Percentiles rank a stretch among this genome's conserved stretches.
Evolutionary conservation across 2,329 filamentous ascomycete species (phyloP).

Genomic region (Fusarium secorum): DNA sequence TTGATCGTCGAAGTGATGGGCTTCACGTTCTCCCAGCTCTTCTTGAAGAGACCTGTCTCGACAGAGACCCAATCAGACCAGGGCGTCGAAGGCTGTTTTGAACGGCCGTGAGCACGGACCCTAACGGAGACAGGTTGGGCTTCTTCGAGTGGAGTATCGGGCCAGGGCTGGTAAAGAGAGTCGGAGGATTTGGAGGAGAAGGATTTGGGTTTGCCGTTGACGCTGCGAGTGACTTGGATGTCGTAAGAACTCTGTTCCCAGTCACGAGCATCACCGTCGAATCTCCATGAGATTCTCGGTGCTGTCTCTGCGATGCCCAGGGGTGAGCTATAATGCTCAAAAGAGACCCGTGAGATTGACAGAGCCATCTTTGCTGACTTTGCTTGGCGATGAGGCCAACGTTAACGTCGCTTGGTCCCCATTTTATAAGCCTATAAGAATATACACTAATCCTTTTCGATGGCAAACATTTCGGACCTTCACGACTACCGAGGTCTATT

Average conservation of each 20-base stretch:
- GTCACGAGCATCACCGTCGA: constrained; percentile 48
- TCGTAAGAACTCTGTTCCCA: constrained; percentile 57
- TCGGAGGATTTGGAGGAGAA: constrained; percentile 46
- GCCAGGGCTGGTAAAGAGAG: constrained; percentile 56
- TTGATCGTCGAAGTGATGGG: constrained; percentile 44
- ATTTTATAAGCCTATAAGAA: fast-evolving
- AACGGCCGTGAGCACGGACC: constrained; percentile 45
- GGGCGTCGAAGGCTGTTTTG: constrained; percentile 25
- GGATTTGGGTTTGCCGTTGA: background rate
- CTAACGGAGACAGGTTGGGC: constrained; percentile 47
- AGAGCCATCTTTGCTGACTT: constrained; percentile 44
- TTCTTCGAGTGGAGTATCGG: constrained; percentile 45
- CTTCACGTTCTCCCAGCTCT: constrained; percentile 44
- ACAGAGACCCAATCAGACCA: constrained; percentile 45
- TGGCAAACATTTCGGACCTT: background rate
- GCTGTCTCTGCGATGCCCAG: constrained; percentile 54
- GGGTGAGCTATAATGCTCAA: constrained; percentile 52
- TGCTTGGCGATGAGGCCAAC: too few relatives aligned
- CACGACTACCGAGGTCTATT: background rate
- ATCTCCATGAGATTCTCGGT: constrained; percentile 58
- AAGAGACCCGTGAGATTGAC: constrained; percentile 49
- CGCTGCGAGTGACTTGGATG: constrained; percentile 49
- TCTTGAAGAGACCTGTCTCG: constrained; percentile 46
- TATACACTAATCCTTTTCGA: fast-evolving
- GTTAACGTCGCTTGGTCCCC: fast-evolving